Percentiles rank a stretch among this genome's conserved stretches.
Evolutionary conservation across 2,329 filamentous ascomycete genomes (phyloP).

Genomic region (Trichoderma citrinoviride): DNA sequence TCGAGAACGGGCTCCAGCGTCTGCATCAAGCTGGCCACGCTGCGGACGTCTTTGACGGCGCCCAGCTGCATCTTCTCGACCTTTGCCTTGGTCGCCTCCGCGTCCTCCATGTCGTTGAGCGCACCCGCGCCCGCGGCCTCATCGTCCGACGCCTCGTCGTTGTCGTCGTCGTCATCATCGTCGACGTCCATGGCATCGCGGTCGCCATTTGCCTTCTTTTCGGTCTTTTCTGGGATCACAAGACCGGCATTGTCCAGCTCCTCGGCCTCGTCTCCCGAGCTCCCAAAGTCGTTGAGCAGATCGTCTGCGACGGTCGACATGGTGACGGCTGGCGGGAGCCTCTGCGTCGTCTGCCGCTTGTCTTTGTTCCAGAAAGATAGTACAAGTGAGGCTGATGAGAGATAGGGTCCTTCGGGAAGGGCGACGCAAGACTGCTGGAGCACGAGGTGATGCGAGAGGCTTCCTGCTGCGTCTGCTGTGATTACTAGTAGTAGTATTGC

Average conservation of each 20-base stretch:
- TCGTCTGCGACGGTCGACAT: slow-evolving; percentile 95
- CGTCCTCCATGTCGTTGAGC: slow-evolving; percentile 55
- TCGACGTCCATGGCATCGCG: slow-evolving; percentile 57
- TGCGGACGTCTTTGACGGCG: slow-evolving; percentile 72
- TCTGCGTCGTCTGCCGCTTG: not conserved
- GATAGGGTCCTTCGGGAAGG: not conserved
- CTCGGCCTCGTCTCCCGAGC: slow-evolving; percentile 71
- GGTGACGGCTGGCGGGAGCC: slow-evolving; percentile 26
- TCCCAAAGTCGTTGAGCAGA: slow-evolving; percentile 69
- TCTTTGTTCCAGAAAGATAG: not conserved
- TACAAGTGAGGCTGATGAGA: not conserved
- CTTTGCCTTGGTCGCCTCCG: slow-evolving; percentile 70
- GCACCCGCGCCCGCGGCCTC: slow-evolving; percentile 50
- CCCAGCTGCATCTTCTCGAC: slow-evolving; percentile 80
- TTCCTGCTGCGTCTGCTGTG: slow-evolving; percentile 12
- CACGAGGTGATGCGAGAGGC: slow-evolving; percentile 21
- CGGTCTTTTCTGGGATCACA: slow-evolving; percentile 42
- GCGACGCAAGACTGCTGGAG: not conserved
- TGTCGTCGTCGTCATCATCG: slow-evolving; percentile 30
- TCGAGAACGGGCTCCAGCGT: slow-evolving; percentile 76
- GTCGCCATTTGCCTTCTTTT: slow-evolving; percentile 39
- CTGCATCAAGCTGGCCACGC: slow-evolving; percentile 77
- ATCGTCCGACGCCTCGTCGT: slow-evolving; percentile 55
- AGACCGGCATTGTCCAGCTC: slow-evolving; percentile 54
- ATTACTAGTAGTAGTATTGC: too few species aligned